These are phyloP conservation scores for Eucalyptus polyanthemos DNA, from an alignment of 345 rosid species.

Conservation along the genomic window DNA sequence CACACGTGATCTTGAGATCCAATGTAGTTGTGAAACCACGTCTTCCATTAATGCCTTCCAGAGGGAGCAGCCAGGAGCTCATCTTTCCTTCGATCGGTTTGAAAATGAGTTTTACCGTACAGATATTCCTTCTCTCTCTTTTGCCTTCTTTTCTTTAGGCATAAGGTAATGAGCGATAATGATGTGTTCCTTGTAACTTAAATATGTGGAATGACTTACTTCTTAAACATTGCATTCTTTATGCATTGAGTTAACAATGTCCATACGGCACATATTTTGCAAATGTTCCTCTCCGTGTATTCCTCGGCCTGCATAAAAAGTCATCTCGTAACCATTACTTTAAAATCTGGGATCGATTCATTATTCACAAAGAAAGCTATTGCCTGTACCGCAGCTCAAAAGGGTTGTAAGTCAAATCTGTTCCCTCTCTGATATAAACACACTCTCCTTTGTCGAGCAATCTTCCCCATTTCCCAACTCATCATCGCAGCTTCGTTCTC, in stretches of 20 bases:
- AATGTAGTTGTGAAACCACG: not conserved
- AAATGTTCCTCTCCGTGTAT: not conserved
- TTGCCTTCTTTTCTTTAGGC: not conserved
- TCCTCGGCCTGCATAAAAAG: not conserved
- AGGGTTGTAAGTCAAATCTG: not conserved
- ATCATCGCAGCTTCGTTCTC: not conserved
- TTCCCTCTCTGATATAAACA: not conserved
- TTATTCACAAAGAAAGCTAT: not conserved
- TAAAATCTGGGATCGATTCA: not conserved
- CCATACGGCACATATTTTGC: not conserved
- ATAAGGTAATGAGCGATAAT: not conserved
- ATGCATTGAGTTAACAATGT: not conserved
- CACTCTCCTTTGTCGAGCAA: not conserved
- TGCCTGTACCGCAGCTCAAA: not conserved
- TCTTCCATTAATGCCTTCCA: not conserved
- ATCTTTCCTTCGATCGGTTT: not conserved
- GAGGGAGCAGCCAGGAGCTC: not conserved
- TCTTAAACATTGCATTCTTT: not conserved
- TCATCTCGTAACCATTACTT: not conserved
- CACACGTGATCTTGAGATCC: not conserved
- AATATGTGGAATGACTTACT: not conserved
- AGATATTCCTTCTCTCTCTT: not conserved
- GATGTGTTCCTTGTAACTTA: not conserved
- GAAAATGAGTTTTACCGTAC: not conserved
- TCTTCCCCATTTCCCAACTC: not conserved